Evolutionary conservation across 129 eudicot genomes (phyloP), one percentile per base, ranked within the genome.

Genomic region (Flaveria linearis): DNA sequence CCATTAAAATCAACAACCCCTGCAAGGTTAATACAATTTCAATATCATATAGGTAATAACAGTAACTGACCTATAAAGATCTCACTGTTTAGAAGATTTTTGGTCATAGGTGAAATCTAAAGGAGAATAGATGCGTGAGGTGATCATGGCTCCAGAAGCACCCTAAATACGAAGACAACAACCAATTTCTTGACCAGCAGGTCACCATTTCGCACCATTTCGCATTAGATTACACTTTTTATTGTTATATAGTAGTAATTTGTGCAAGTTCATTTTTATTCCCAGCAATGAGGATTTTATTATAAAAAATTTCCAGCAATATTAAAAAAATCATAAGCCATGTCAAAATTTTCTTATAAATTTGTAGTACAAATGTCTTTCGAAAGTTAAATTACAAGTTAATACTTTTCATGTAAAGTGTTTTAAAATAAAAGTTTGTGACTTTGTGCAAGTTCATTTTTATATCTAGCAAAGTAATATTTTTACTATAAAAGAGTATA

Each of bases 401-500:
- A 25, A 3, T 63, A 63, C 20, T 14, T 7, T 62, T 28, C 1
- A 10, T 16, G 45, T 63, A 63, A 4, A 1, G 15, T 28, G 9
- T 63, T 63, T 1, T 50, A n/a, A 13, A 13, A 50, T 30, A 63
- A 45, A 4, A 41, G 45, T 4, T 25, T 7, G 9, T 41, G 14
- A 33, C 20, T 62, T 25, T 63, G 45, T 63, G 68, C 43, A 14
- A 15, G 20, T 63, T 63, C 68, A 63, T 26, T 63, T 63, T 14
- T 14, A 28, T 63, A 11, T 45, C 45, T 18, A 63, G 26, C 16
- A 28, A 14, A 9, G 26, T 4, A 25, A 25, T 9, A 63, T 63
- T 12, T 63, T 2, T 26, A 13, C 5, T 3, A 12, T 63, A 13
- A 33, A 63, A 63, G 2, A 14, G 6, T 14, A 13, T 30, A 9